Conservation (phyloP, 163 green algal species). For the Scenedesmus sp. region DNA sequence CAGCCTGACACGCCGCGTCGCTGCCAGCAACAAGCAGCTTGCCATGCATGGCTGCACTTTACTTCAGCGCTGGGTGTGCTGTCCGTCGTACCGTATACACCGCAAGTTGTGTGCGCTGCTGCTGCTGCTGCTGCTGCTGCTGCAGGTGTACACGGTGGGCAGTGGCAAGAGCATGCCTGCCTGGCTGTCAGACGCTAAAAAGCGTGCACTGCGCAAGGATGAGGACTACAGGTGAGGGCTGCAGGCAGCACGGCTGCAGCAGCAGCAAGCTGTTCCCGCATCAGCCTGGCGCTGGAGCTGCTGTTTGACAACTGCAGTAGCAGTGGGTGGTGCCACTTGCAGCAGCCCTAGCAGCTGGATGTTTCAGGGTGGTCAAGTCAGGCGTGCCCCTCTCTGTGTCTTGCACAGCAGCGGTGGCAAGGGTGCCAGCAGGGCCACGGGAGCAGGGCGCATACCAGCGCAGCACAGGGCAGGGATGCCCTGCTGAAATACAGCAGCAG, state of each 20-base stretch:
- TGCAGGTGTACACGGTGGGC: slow-evolving; percentile 95
- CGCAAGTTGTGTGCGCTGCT: background rate
- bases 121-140: background rate
- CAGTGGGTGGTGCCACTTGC: no score
- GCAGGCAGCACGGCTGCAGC: background rate
- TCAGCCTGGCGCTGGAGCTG: background rate
- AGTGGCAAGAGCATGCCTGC: slow-evolving; percentile 90
- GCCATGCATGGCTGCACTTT: background rate
- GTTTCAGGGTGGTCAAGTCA: no score
- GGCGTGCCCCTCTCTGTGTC: no score
- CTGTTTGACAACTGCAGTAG: background rate
- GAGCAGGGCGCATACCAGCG: background rate
- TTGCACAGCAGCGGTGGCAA: no score
- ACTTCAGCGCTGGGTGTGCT: background rate
- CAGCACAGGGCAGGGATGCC: background rate
- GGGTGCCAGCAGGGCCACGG: no score
- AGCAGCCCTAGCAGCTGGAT: no score
- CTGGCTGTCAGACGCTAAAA: slow-evolving; percentile 94
- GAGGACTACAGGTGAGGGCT: slow-evolving; percentile 76
- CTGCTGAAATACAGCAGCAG: background rate
- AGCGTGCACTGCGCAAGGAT: slow-evolving; percentile 82
- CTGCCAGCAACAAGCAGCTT: background rate
- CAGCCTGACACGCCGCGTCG: background rate
- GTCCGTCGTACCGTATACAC: background rate
- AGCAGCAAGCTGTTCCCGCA: background rate